Evolutionary conservation across 176 grass and related monocot species (phyloP).

Genomic region (Oryza australiensis): DNA sequence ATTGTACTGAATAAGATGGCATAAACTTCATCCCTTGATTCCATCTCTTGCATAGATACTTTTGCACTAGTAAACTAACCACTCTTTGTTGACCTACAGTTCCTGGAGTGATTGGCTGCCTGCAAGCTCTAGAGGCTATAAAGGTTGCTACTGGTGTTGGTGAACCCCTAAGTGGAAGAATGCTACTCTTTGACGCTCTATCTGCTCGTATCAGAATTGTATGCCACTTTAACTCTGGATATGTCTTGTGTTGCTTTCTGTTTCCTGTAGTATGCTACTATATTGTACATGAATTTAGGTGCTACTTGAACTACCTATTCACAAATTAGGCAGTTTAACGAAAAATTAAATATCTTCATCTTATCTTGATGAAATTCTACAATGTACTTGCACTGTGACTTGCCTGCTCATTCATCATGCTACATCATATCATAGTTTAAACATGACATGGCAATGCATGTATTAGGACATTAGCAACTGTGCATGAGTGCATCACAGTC

Average conservation of each 20-base stretch:
- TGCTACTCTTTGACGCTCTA: slow-evolving; percentile 88
- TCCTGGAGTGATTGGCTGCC: slow-evolving; percentile 89
- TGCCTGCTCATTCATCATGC: neutral
- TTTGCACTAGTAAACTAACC: slow-evolving; percentile 27
- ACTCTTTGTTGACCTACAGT: slow-evolving; percentile 53
- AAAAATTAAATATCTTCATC: neutral
- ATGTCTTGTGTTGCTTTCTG: slow-evolving; percentile 10
- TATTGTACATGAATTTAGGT: neutral
- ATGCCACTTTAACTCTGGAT: slow-evolving; percentile 45
- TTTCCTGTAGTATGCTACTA: neutral
- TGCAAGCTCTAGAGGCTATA: slow-evolving; percentile 98
- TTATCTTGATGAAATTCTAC: neutral
- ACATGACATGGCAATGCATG: neutral
- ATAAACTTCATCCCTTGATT: slow-evolving; percentile 20
- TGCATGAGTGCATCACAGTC: neutral
- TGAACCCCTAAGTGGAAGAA: slow-evolving; percentile 88
- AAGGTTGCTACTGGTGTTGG: slow-evolving; percentile 77
- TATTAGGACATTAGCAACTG: neutral
- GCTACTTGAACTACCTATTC: neutral
- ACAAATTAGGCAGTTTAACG: neutral
- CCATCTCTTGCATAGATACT: neutral
- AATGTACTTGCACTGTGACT: neutral
- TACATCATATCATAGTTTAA: neutral
- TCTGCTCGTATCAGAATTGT: slow-evolving; percentile 78
- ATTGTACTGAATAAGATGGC: neutral